A percentile compares a stretch with the other conserved stretches of the same genome.
Evolutionary conservation across 176 grass and related monocot genomes (phyloP).

Genomic region (Carex parvula): DNA sequence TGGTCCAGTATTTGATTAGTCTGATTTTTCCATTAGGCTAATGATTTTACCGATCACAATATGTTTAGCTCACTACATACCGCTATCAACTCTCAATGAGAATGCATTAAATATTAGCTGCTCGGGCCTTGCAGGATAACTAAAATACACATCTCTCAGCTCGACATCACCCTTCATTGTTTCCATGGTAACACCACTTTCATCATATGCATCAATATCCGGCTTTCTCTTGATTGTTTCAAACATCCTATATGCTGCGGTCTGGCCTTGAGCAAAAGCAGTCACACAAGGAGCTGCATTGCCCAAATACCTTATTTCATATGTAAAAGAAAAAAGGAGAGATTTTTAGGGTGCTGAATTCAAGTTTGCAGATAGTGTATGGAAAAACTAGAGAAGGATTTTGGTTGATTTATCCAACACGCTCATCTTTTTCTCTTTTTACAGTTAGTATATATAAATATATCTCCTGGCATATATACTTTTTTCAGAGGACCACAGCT

Average conservation of each 20-base stretch:
- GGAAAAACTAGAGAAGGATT: neutral
- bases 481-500: neutral
- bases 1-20: neutral
- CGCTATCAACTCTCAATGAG: conserved; percentile 54
- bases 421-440: neutral
- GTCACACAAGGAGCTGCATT: conserved; percentile 60
- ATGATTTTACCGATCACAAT: neutral
- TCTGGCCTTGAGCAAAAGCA: conserved; percentile 73
- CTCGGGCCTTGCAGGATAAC: conserved; percentile 72
- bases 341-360: neutral
- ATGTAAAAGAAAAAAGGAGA: neutral
- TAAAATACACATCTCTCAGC: conserved; percentile 73
- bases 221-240: conserved; percentile 69
- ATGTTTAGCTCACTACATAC: conserved; percentile 6
- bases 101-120: conserved; percentile 77
- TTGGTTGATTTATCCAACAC: neutral
- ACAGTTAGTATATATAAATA: neutral
- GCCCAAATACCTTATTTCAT: conserved; percentile 58
- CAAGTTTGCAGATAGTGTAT: neutral
- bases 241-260: conserved; percentile 78
- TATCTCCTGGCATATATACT: neutral
- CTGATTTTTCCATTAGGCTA: too few species aligned
- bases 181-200: conserved; percentile 40
- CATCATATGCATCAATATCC: conserved; percentile 63
- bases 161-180: conserved; percentile 69